A percentile compares a stretch with the other conserved stretches of the same genome.
Conservation (phyloP, 164 flowering plant species). For the Protea cynaroides region DNA sequence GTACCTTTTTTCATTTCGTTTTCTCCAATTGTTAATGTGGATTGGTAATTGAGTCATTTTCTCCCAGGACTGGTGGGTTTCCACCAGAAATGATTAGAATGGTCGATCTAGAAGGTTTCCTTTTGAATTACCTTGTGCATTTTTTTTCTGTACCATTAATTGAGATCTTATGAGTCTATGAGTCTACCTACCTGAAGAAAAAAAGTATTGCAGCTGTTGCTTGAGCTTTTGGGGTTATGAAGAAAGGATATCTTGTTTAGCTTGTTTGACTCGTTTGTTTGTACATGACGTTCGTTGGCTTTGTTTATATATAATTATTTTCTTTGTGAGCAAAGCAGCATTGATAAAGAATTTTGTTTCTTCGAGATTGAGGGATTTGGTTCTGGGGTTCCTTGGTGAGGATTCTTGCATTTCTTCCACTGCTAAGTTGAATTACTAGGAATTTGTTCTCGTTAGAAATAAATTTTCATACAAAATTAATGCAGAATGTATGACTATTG, state of each 20-base stretch:
- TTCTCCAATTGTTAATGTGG: not conserved
- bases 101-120: too few species aligned
- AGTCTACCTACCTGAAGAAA: too few species aligned
- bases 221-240: not conserved
- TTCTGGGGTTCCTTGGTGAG: too few species aligned
- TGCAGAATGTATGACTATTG: too few species aligned
- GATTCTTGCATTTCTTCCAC: too few species aligned
- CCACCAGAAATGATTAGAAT: not conserved
- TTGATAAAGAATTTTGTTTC: not conserved
- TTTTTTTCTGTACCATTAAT: not conserved
- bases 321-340: not conserved
- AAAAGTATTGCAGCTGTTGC: not conserved
- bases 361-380: not conserved
- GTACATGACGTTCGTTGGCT: slow-evolving; percentile 3
- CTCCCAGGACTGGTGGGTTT: not conserved
- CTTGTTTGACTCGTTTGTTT: slow-evolving; percentile 4
- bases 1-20: not conserved
- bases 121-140: not conserved
- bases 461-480: too few species aligned
- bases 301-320: too few species aligned
- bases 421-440: too few species aligned
- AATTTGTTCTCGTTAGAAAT: too few species aligned
- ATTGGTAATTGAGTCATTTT: not conserved
- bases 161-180: not conserved
- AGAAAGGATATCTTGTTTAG: not conserved